Percentiles rank a stretch among this genome's conserved stretches.
phyloP scores from a whole-genome alignment of 2,329 filamentous ascomycete species.

The Grosmannia serpens region DNA sequence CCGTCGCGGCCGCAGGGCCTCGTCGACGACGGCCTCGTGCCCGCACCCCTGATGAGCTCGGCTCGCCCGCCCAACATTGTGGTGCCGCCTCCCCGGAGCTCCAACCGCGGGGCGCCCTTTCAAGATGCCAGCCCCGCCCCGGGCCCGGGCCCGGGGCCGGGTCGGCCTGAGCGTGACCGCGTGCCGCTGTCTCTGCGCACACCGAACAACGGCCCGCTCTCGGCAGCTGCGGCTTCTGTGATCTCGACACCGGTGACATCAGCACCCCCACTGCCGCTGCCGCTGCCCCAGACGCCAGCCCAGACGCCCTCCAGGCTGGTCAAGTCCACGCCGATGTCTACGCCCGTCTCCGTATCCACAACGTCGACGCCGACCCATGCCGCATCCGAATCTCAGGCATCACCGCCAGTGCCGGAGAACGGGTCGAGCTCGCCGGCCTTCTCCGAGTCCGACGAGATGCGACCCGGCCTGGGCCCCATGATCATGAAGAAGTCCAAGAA shows the following conservation, averaged over 20 bases:
- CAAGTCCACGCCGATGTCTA: background rate
- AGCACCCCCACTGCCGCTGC: background rate
- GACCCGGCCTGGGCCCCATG: slow-evolving; percentile 85
- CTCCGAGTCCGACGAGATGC: slow-evolving; percentile 22
- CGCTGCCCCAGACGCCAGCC: slow-evolving; percentile 3
- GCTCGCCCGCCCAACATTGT: slow-evolving; percentile 31
- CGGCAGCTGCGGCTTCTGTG: background rate
- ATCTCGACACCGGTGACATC: slow-evolving; percentile 3
- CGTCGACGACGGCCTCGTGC: slow-evolving; percentile 41
- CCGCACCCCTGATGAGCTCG: slow-evolving; percentile 45
- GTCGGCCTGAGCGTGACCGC: background rate
- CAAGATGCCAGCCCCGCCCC: background rate
- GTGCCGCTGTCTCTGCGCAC: slow-evolving; percentile 3
- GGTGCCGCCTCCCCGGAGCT: slow-evolving; percentile 36
- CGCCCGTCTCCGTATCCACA: background rate
- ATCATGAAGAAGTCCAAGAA: slow-evolving; percentile 63
- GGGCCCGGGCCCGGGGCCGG: background rate
- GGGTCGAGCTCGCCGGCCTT: slow-evolving; percentile 5
- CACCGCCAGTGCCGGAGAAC: slow-evolving; percentile 9
- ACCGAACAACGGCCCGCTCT: slow-evolving; percentile 3
- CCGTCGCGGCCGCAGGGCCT: slow-evolving; percentile 37
- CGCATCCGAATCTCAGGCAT: slow-evolving; percentile 13
- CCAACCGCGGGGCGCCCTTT: slow-evolving; percentile 8
- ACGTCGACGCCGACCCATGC: background rate
- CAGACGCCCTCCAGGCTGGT: slow-evolving; percentile 6